A percentile compares a stretch with the other conserved stretches of the same genome.
Conservation (phyloP, 2,329 filamentous ascomycete genomes). For the Ascochyta viciae-villosae region DNA sequence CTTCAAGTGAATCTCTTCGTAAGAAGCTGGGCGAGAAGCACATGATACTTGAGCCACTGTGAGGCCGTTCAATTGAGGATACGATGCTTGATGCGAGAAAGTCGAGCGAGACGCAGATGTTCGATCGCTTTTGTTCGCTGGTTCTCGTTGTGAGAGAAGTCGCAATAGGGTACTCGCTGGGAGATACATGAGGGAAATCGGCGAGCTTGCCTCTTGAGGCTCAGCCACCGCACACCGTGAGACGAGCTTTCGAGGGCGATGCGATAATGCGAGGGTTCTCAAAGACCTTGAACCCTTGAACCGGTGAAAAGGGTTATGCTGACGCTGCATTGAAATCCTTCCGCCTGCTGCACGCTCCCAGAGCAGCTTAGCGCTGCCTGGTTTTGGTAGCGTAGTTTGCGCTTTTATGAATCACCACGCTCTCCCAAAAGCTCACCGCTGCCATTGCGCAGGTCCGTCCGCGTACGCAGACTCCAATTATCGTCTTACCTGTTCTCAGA, state of each 20-base stretch:
- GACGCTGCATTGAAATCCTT: neutral
- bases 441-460: neutral
- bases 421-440: conserved; percentile 2
- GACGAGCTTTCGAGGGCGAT: neutral
- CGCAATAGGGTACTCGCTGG: neutral
- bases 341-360: neutral
- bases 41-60: neutral
- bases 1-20: neutral
- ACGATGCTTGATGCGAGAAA: neutral
- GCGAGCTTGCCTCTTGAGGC: neutral
- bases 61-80: neutral
- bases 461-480: neutral
- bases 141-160: neutral
- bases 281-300: neutral
- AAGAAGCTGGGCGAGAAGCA: neutral
- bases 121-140: neutral
- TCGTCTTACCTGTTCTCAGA: conserved; percentile 4
- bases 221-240: neutral
- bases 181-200: neutral
- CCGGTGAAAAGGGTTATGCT: neutral
- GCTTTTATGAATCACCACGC: neutral
- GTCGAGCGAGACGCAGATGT: neutral
- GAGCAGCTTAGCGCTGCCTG: conserved; percentile 10
- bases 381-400: neutral
- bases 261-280: neutral